phyloP scores from a whole-genome alignment of 306 rosid species.

The Biancaea sappan region DNA sequence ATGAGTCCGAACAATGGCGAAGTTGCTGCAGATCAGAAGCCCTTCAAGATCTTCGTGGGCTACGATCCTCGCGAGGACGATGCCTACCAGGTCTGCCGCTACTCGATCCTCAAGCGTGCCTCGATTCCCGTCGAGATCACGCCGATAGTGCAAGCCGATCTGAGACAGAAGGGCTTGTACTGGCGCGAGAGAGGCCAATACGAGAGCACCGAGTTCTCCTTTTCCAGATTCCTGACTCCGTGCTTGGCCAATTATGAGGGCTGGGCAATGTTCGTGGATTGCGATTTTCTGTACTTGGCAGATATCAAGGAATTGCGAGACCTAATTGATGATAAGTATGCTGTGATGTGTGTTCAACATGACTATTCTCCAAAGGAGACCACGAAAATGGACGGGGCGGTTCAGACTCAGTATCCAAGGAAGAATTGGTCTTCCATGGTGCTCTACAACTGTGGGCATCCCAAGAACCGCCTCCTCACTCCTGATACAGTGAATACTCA shows the following conservation, averaged over 20 bases:
- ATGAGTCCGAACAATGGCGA: constrained; percentile 34
- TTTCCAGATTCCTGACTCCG: constrained; percentile 70
- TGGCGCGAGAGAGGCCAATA: constrained; percentile 72
- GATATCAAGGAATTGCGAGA: constrained; percentile 67
- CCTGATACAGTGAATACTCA: constrained; percentile 64
- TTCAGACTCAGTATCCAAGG: constrained; percentile 72
- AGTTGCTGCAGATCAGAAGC: constrained; percentile 19
- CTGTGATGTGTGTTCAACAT: constrained; percentile 74
- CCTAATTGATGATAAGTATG: constrained; percentile 54
- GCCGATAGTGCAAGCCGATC: constrained; percentile 67
- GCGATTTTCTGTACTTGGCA: constrained; percentile 67
- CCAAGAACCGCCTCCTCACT: constrained; percentile 55
- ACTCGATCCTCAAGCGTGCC: constrained; percentile 61
- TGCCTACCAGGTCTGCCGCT: constrained; percentile 62
- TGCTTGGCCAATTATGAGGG: constrained; percentile 56
- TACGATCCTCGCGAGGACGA: constrained; percentile 60
- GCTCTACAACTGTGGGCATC: constrained; percentile 65
- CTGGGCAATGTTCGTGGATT: constrained; percentile 81
- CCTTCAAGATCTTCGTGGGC: constrained; percentile 51
- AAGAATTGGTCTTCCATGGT: constrained; percentile 88
- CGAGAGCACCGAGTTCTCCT: constrained; percentile 79
- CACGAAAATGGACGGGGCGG: constrained; percentile 77
- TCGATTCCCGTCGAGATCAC: constrained; percentile 67
- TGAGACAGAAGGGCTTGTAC: constrained; percentile 52
- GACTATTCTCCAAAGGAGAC: constrained; percentile 72